Base-by-base conservation (phyloP, 1,284 basidiomycete genomes). In the Moesziomyces antarcticus region DNA sequence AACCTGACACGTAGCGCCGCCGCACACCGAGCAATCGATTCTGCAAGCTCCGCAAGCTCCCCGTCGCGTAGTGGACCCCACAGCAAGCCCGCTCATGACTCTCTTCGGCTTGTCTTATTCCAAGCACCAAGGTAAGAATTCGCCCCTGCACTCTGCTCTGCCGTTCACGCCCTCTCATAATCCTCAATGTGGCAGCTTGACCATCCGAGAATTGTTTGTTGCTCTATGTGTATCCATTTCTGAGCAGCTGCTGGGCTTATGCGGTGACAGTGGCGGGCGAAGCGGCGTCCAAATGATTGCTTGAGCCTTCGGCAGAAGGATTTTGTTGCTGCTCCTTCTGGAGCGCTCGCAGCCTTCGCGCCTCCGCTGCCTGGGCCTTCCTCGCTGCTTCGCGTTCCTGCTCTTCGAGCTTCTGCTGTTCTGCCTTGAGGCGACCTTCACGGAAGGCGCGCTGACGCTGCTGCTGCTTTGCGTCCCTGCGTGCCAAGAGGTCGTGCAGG, bases 291-390 rank as follows among this genome's bases (percentile, higher is more conserved):
- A 69, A 37, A 43, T 56, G 56, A n/a, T 52, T 50, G 25, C 46
- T 54, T 13, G 56, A 33, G 16, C 52, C 16, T 24, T 63, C 60
- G 55, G 51, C 37, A 56, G 59, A 20, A 43, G 30, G 13, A 4
- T 33, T 56, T 45, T 57, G 50, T 24, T 66, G 56, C 42, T 63
- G 56, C 37, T 64, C 50, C 47, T 60, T 59, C 48, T 66, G 56
- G 16, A 73, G 57, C 18, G 52, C 65, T 27, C 70, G 45, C 9
- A 60, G 50, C 48, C 61, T 66, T 25, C 50, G 55, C 5, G 60
- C 57, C 37, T 68, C 64, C 3, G 50, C 60, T 8, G 54, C 70
- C 52, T 73, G 56, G 14, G 50, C 47, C 44, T 73, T 73, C 5
- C 63, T 59, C 3, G 49, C 48, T 3, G 56, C 56, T 52, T 66